A percentile compares a stretch with the other conserved stretches of the same genome.
These are phyloP conservation scores for Lodderomyces elongisporus DNA, from an alignment of 1,139 yeast species.

Conservation along the genomic window DNA sequence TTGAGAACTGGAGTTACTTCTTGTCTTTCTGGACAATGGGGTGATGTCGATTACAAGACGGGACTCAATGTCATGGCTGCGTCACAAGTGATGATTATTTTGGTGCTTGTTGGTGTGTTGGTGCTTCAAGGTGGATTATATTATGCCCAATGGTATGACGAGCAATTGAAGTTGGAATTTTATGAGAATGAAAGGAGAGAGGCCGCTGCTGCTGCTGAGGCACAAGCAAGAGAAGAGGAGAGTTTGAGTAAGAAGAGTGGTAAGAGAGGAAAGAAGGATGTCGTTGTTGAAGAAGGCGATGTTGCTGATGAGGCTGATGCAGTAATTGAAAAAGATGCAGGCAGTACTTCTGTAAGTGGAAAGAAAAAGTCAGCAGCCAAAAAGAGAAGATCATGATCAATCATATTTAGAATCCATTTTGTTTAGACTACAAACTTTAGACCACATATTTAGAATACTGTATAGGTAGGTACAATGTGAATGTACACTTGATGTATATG, in stretches of 20 bases:
- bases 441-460: too few relatives aligned
- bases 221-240: conserved; percentile 18
- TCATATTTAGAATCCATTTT: too few relatives aligned
- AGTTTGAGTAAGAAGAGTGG: conserved; percentile 13
- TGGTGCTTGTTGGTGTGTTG: conserved; percentile 71
- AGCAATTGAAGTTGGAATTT: conserved; percentile 49
- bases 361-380: not conserved
- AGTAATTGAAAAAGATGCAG: not conserved
- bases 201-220: conserved; percentile 16
- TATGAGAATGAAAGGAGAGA: conserved; percentile 39
- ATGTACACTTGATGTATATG: too few relatives aligned
- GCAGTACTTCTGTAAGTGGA: not conserved
- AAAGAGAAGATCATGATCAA: not conserved
- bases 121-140: conserved; percentile 84
- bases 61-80: conserved; percentile 94
- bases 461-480: too few relatives aligned
- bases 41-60: conserved; percentile 81
- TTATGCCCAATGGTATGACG: conserved; percentile 79
- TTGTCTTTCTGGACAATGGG: conserved; percentile 75
- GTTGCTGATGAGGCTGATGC: not conserved
- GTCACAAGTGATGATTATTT: conserved; percentile 69
- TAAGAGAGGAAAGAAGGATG: conserved; percentile 15
- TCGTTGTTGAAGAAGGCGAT: conserved; percentile 5
- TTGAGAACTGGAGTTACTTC: conserved; percentile 76
- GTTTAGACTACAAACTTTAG: too few relatives aligned